phyloP scores from a whole-genome alignment of 2,329 filamentous ascomycete genomes.

The Fusarium incarnatum region DNA sequence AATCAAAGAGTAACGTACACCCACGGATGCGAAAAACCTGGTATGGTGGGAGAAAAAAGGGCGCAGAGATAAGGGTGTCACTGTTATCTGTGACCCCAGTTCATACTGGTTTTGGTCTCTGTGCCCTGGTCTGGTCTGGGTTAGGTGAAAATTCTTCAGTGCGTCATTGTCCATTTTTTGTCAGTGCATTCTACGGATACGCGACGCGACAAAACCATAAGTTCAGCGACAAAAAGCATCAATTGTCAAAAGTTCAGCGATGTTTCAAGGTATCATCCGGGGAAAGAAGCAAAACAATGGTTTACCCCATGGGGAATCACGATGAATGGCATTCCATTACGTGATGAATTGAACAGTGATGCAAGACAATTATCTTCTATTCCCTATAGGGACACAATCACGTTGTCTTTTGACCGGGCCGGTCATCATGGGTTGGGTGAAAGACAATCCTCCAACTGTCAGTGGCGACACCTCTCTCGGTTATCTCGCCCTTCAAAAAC shows the following conservation, averaged over 20 bases:
- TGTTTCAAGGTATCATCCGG: slow-evolving; percentile 22
- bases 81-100: slow-evolving; percentile 38
- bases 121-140: background rate
- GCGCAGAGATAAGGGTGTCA: slow-evolving; percentile 35
- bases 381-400: slow-evolving; percentile 32
- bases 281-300: slow-evolving; percentile 12
- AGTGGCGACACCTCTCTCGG: slow-evolving; percentile 27
- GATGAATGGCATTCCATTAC: slow-evolving; percentile 35
- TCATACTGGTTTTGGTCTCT: background rate
- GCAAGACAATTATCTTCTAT: background rate
- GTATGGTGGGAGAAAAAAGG: slow-evolving; percentile 10
- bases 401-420: slow-evolving; percentile 24
- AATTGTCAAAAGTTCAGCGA: background rate
- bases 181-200: background rate
- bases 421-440: background rate
- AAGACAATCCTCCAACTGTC: background rate
- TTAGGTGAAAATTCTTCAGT: background rate
- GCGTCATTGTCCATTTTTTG: background rate
- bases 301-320: slow-evolving; percentile 37
- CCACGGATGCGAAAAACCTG: slow-evolving; percentile 14
- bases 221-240: background rate
- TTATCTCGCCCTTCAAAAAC: slow-evolving; percentile 31
- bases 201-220: background rate
- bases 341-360: slow-evolving; percentile 22
- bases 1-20: background rate